These are phyloP conservation scores for Plasmodium knowlesi DNA, from an alignment of 169 alveolate genomes.

Conservation along the genomic window DNA sequence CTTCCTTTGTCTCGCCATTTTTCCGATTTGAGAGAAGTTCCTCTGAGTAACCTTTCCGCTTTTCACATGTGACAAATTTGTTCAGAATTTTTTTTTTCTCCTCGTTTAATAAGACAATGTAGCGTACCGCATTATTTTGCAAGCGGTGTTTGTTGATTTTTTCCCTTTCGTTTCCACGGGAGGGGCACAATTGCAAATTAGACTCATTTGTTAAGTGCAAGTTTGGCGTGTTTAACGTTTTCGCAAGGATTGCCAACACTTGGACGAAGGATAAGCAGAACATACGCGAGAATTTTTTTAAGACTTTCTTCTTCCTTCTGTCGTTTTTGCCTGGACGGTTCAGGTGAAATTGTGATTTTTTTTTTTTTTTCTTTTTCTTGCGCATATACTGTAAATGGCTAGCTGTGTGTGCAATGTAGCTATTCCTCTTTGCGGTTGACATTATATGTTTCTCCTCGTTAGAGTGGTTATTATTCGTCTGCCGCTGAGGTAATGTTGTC, in stretches of 20 bases:
- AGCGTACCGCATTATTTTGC: slow-evolving; percentile 17
- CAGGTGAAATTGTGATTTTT: background rate
- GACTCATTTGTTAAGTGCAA: slow-evolving; percentile 45
- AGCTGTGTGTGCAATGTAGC: slow-evolving; percentile 1
- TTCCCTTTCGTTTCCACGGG: background rate
- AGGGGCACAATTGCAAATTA: background rate
- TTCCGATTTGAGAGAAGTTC: background rate
- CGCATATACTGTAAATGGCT: background rate
- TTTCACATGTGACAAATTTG: background rate
- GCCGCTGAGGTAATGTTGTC: background rate
- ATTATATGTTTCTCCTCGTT: background rate
- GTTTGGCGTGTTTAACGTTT: slow-evolving; percentile 23
- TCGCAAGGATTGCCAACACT: slow-evolving; percentile 39
- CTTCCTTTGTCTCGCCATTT: background rate
- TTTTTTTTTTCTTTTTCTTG: background rate
- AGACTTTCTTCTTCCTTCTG: background rate
- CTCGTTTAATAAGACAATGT: slow-evolving; percentile 19
- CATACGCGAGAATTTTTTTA: slow-evolving; percentile 7
- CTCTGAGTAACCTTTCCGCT: background rate
- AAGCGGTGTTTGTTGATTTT: slow-evolving; percentile 24
- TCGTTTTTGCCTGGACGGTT: slow-evolving; percentile 17
- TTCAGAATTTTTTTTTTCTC: background rate
- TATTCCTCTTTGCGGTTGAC: background rate
- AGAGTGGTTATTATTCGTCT: background rate
- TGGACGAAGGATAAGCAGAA: slow-evolving; percentile 51